Evolutionary conservation across 176 grass and related monocot species (phyloP).

Genomic region (Cocos nucifera): DNA sequence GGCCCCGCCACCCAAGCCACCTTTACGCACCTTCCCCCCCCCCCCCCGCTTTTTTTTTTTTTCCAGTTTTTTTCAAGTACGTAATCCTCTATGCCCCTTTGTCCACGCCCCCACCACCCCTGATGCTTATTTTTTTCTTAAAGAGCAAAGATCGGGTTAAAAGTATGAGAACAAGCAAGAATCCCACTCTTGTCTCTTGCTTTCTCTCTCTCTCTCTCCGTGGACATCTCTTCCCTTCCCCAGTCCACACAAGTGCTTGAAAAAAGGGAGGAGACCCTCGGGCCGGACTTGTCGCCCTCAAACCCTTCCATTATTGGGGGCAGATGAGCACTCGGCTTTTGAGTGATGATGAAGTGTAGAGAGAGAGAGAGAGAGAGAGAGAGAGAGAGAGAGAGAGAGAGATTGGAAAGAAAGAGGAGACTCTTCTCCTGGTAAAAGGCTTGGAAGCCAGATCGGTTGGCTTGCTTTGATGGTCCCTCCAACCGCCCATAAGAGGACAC

Average conservation of each 20-base stretch:
- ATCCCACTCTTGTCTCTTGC: background rate
- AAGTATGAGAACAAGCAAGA: too few species aligned
- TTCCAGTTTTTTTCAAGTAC: background rate
- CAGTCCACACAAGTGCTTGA: background rate
- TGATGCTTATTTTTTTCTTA: too few species aligned
- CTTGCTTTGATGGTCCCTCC: too few species aligned
- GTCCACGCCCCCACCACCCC: too few species aligned
- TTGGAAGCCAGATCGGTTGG: too few species aligned
- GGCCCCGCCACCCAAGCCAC: background rate
- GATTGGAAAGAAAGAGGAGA: background rate
- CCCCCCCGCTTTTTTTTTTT: too few species aligned
- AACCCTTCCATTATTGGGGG: slow-evolving; percentile 16
- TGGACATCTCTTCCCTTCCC: too few species aligned
- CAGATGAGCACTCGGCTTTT: slow-evolving; percentile 9
- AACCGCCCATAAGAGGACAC: too few species aligned
- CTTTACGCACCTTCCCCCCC: background rate
- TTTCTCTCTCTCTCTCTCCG: background rate
- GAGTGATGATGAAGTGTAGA: slow-evolving; percentile 7
- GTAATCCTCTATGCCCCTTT: too few species aligned
- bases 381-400: background rate
- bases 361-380: background rate
- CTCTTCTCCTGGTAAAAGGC: background rate
- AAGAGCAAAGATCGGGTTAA: too few species aligned
- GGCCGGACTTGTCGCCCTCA: background rate
- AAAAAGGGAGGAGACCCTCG: background rate